Evolutionary conservation across 257 asterid species (phyloP).

Genomic region (Solanum bulbocastanum): DNA sequence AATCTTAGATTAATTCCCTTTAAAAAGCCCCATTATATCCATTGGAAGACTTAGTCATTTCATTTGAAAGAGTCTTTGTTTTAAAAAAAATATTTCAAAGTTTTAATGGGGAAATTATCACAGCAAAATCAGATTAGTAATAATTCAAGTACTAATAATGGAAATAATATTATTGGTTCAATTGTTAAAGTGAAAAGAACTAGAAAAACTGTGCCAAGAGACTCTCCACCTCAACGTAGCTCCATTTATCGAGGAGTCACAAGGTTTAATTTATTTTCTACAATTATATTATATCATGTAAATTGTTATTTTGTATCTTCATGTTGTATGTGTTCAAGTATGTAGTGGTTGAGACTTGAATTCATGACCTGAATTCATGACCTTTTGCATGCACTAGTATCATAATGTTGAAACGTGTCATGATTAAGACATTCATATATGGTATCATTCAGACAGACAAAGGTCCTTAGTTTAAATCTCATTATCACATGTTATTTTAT

Average conservation of each 20-base stretch:
- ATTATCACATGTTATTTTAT: accelerated
- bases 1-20: conserved; percentile 11
- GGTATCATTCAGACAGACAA: accelerated
- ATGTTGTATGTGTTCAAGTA: neutral
- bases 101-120: conserved; percentile 54
- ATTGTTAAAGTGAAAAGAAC: conserved; percentile 49
- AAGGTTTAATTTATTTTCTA: conserved; percentile 23
- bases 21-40: conserved; percentile 28
- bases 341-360: neutral
- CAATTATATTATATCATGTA: neutral
- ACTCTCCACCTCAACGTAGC: conserved; percentile 80
- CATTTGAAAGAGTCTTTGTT: conserved; percentile 3
- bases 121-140: conserved; percentile 20
- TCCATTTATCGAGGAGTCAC: conserved; percentile 79
- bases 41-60: conserved; percentile 49
- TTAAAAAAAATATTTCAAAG: neutral
- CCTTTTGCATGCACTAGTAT: neutral
- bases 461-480: no score
- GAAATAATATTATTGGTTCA: conserved; percentile 11
- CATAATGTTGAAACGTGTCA: neutral
- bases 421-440: accelerated
- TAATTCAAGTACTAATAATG: neutral
- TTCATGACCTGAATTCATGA: neutral
- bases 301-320: neutral
- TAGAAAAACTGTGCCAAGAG: conserved; percentile 75